Conservation (phyloP, 495 filamentous ascomycete genomes). For the Talaromyces nanjingensis region DNA sequence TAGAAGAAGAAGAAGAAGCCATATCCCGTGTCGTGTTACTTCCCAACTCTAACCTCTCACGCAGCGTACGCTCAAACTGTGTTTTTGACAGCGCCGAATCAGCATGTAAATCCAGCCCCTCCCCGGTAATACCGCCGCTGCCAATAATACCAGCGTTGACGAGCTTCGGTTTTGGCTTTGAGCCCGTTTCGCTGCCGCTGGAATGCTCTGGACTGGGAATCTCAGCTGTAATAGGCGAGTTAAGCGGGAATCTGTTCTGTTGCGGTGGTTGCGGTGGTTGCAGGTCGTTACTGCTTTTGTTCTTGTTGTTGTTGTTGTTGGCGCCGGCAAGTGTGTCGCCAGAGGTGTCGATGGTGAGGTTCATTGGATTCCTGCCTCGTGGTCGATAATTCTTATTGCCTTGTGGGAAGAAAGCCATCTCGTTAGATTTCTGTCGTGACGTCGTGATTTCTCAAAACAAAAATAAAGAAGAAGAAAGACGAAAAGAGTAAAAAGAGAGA, state of each 20-base stretch:
- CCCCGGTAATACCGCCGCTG: not conserved
- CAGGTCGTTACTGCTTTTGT: not conserved
- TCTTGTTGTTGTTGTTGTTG: not conserved
- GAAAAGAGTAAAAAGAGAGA: too few relatives aligned
- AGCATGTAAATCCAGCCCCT: not conserved
- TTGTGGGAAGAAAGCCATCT: not conserved
- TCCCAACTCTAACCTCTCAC: not conserved
- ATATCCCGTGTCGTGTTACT: not conserved
- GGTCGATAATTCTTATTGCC: not conserved
- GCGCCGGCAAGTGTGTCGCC: not conserved
- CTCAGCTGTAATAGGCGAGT: slow-evolving; percentile 41
- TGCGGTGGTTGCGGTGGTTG: not conserved
- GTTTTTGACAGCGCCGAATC: not conserved
- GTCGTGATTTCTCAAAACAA: too few relatives aligned
- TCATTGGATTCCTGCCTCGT: not conserved
- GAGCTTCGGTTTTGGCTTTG: not conserved
- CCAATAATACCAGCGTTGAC: not conserved
- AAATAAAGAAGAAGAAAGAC: too few relatives aligned
- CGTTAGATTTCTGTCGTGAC: not conserved
- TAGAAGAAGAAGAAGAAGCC: not conserved
- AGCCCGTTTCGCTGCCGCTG: slow-evolving; percentile 11
- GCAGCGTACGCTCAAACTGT: not conserved
- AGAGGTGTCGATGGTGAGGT: not conserved
- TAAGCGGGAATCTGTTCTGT: slow-evolving; percentile 31
- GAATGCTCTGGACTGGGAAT: slow-evolving; percentile 29